A percentile compares a stretch with the other conserved stretches of the same genome.
These are phyloP conservation scores for Starmera stellimalicola DNA, from an alignment of 1,139 yeast genomes.

Conservation along the genomic window DNA sequence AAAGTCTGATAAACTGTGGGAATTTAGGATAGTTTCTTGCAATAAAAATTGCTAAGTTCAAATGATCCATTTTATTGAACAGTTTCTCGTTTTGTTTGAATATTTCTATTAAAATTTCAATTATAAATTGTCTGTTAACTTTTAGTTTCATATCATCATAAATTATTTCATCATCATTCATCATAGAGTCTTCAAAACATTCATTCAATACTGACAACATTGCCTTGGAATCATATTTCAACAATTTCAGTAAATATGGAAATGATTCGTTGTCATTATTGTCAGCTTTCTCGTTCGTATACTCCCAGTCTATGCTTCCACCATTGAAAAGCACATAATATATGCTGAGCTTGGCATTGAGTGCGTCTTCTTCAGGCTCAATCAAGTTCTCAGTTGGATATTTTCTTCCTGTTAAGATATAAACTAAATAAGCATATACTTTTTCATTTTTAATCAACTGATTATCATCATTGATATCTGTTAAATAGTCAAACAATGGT, in stretches of 20 bases:
- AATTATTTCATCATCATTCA: constrained; percentile 41
- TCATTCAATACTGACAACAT: constrained; percentile 63
- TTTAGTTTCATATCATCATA: constrained; percentile 13
- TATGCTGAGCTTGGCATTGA: constrained; percentile 37
- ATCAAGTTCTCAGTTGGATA: constrained; percentile 64
- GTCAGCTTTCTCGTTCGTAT: constrained; percentile 19
- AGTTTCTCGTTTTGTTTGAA: constrained; percentile 10
- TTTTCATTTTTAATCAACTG: constrained; percentile 19
- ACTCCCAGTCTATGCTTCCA: constrained; percentile 31
- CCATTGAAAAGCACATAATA: constrained; percentile 50
- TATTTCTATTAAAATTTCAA: constrained; percentile 19
- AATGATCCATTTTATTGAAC: constrained; percentile 17
- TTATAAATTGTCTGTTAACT: constrained; percentile 19
- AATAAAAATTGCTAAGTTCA: constrained; percentile 53
- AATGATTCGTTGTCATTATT: constrained; percentile 23
- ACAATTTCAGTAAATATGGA: constrained; percentile 46
- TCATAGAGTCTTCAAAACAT: constrained; percentile 62
- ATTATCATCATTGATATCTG: constrained; percentile 22
- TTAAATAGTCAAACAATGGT: constrained; percentile 52
- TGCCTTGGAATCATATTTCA: constrained; percentile 43
- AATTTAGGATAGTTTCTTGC: constrained; percentile 78
- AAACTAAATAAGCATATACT: constrained; percentile 56
- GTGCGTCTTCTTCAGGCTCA: constrained; percentile 20
- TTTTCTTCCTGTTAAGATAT: constrained; percentile 64
- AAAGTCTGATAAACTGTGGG: constrained; percentile 61